Evolutionary conservation across 345 rosid genomes (phyloP).

Genomic region (Sonneratia alba): DNA sequence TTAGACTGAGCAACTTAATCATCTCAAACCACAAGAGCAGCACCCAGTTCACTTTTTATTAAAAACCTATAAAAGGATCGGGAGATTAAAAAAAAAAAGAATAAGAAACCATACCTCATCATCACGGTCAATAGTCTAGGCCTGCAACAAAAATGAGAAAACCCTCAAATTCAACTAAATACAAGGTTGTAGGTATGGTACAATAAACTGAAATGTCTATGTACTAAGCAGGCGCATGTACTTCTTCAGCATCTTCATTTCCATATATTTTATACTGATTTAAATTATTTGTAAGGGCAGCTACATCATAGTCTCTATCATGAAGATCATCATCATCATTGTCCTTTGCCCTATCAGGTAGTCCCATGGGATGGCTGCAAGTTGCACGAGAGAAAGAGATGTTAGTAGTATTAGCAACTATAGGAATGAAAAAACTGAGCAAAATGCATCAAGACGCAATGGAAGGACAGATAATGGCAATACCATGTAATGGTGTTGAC

Average conservation of each 20-base stretch:
- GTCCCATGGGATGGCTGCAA: conserved; percentile 82
- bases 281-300: conserved; percentile 83
- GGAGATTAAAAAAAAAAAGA: background rate
- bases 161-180: conserved; percentile 5
- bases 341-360: conserved; percentile 89
- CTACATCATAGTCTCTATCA: conserved; percentile 92
- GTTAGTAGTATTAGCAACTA: too few relatives aligned
- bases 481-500: background rate
- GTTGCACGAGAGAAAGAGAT: background rate
- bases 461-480: too few relatives aligned
- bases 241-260: conserved; percentile 81
- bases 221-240: conserved; percentile 7
- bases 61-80: background rate
- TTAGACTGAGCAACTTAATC: too few relatives aligned
- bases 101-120: conserved; percentile 47
- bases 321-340: conserved; percentile 88
- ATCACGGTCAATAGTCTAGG: conserved; percentile 63
- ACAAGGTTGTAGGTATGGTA: background rate
- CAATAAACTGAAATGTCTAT: background rate
- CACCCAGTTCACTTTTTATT: background rate
- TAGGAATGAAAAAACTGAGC: too few relatives aligned
- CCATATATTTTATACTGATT: conserved; percentile 89
- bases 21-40: background rate
- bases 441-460: too few relatives aligned
- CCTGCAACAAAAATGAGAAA: conserved; percentile 35